phyloP scores from a whole-genome alignment of 2,329 filamentous ascomycete genomes.

The Penicillium sp. region DNA sequence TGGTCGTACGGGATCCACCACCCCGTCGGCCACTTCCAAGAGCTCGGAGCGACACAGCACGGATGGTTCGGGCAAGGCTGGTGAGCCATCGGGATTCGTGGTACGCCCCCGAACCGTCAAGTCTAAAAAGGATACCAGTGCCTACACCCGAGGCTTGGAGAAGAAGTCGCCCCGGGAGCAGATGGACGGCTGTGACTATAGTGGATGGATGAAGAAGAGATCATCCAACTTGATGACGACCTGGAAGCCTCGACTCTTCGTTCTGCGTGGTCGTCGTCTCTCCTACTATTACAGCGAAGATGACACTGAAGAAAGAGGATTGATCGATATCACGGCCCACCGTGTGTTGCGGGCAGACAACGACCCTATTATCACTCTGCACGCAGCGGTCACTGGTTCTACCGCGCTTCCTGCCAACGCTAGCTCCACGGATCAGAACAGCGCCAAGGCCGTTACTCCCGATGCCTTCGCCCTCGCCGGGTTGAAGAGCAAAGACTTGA shows the following conservation, averaged over 20 bases:
- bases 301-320: conserved; percentile 87
- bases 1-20: conserved; percentile 73
- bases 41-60: conserved; percentile 81
- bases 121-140: conserved; percentile 91
- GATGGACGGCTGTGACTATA: conserved; percentile 85
- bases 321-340: conserved; percentile 97
- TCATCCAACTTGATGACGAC: conserved; percentile 94
- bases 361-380: conserved; percentile 84
- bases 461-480: conserved; percentile 32
- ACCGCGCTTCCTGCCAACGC: conserved; percentile 58
- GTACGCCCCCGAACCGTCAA: conserved; percentile 60
- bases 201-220: conserved; percentile 99
- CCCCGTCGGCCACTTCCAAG: conserved; percentile 61
- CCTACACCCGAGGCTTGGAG: conserved; percentile 82
- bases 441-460: conserved; percentile 29
- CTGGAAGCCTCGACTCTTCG: conserved; percentile 96
- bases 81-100: conserved; percentile 50
- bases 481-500: conserved; percentile 46
- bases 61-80: conserved; percentile 56
- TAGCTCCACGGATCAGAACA: conserved; percentile 38
- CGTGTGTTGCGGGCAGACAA: conserved; percentile 93
- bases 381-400: conserved; percentile 89
- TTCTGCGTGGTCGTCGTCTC: conserved; percentile 84
- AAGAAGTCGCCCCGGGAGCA: conserved; percentile 81
- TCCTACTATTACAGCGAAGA: conserved; percentile 96